A percentile compares a stretch with the other conserved stretches of the same genome.
Evolutionary conservation across 176 grass and related monocot species (phyloP).

Genomic region (Aegilops tauschii): DNA sequence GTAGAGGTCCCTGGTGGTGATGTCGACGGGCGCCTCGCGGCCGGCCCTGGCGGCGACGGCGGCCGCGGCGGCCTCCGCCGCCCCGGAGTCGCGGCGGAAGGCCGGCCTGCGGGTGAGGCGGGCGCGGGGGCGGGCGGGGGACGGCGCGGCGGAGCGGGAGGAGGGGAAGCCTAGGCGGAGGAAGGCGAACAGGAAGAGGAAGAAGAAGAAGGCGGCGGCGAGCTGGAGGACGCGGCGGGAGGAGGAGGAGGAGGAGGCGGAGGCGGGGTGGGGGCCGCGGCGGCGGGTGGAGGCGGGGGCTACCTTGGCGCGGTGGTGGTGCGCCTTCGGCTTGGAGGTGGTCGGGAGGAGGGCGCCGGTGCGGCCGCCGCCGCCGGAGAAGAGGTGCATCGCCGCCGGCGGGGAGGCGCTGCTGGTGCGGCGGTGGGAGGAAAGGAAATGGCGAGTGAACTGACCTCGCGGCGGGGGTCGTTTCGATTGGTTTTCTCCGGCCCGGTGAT

Average conservation of each 20-base stretch:
- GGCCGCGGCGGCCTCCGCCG: constrained; percentile 35
- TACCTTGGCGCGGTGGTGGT: constrained; percentile 55
- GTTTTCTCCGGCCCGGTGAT: not conserved
- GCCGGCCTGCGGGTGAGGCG: constrained; percentile 58
- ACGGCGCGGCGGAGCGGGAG: constrained; percentile 5
- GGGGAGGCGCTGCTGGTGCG: not conserved
- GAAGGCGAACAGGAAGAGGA: constrained; percentile 65
- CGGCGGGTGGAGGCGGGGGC: constrained; percentile 47
- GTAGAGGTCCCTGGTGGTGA: constrained; percentile 89
- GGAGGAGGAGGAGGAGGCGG: constrained; percentile 24
- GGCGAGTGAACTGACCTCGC: not conserved
- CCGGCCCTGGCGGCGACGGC: constrained; percentile 20
- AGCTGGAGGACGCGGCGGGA: constrained; percentile 60
- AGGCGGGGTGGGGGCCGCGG: constrained; percentile 36
- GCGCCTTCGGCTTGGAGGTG: constrained; percentile 44
- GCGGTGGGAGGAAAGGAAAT: not conserved
- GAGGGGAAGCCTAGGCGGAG: constrained; percentile 65
- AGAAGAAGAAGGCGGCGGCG: constrained; percentile 41
- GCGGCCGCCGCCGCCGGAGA: constrained; percentile 37
- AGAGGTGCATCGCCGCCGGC: constrained; percentile 49
- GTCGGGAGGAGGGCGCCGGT: constrained; percentile 48
- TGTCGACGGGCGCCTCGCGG: constrained; percentile 60
- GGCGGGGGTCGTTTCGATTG: not conserved
- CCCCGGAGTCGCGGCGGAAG: constrained; percentile 48
- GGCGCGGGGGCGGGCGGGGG: constrained; percentile 28